phyloP scores from a whole-genome alignment of 768 basidiomycete genomes.

The Pleurotus tuber-regium region DNA sequence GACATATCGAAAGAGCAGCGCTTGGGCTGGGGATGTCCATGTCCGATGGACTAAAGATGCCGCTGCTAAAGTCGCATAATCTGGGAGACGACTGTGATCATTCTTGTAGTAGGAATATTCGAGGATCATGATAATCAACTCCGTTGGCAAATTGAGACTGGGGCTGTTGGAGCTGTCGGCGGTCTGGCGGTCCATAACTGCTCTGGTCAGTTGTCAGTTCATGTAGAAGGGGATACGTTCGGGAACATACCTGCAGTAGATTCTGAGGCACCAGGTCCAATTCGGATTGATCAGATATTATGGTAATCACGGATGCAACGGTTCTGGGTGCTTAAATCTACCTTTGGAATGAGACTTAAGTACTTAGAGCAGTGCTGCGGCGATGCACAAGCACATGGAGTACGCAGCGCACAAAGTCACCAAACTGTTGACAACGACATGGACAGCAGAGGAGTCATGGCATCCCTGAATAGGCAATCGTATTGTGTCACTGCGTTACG shows the following conservation, averaged over 20 bases:
- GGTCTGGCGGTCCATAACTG: too few relatives aligned
- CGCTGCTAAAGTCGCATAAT: constrained; percentile 13
- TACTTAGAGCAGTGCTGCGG: not conserved
- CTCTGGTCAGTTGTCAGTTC: too few relatives aligned
- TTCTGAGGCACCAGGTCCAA: too few relatives aligned
- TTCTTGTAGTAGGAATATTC: constrained; percentile 15
- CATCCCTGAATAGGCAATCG: not conserved
- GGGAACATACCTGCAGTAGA: too few relatives aligned
- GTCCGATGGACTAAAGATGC: constrained; percentile 24
- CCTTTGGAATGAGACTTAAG: too few relatives aligned
- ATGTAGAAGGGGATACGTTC: too few relatives aligned
- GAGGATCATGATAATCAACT: constrained; percentile 13
- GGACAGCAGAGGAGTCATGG: constrained; percentile 9
- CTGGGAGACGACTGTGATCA: constrained; percentile 11
- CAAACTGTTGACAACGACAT: not conserved
- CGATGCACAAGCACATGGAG: too few relatives aligned
- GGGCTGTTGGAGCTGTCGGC: too few relatives aligned
- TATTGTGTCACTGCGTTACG: not conserved
- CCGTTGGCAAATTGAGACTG: constrained; percentile 8
- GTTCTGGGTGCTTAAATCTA: too few relatives aligned
- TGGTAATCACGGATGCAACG: too few relatives aligned
- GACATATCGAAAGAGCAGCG: constrained; percentile 25
- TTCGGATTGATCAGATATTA: too few relatives aligned
- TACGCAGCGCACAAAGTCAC: too few relatives aligned
- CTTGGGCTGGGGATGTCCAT: constrained; percentile 26